A percentile compares a stretch with the other conserved stretches of the same genome.
phyloP scores from a whole-genome alignment of 768 basidiomycete species.

The Thelephora aurantiotincta region DNA sequence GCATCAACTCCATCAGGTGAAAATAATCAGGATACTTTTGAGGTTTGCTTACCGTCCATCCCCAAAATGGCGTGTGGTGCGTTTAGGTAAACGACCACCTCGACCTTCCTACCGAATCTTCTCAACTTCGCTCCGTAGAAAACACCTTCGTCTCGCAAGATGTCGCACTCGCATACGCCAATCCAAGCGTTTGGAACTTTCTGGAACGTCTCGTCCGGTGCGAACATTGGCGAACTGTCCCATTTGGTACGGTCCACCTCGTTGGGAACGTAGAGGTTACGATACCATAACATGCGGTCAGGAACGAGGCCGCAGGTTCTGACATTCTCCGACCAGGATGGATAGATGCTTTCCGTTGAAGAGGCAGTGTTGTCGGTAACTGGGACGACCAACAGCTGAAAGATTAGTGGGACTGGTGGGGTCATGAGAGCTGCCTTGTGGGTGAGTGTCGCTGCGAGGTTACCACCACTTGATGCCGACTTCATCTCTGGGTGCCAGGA shows the following conservation, averaged over 20 bases:
- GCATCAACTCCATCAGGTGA: background rate
- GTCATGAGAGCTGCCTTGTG: conserved; percentile 40
- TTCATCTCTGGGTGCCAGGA: background rate
- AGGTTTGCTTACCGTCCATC: conserved; percentile 44
- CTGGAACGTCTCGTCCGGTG: conserved; percentile 36
- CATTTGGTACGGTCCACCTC: conserved; percentile 43
- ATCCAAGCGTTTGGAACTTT: conserved; percentile 47
- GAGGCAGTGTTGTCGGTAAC: conserved; percentile 60
- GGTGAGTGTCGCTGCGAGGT: conserved; percentile 50
- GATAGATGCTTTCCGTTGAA: conserved; percentile 19
- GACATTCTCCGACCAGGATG: conserved; percentile 42
- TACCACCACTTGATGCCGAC: conserved; percentile 39
- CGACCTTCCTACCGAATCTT: conserved; percentile 35
- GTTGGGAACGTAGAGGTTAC: conserved; percentile 52
- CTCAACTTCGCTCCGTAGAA: conserved; percentile 45
- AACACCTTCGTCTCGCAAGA: conserved; percentile 52
- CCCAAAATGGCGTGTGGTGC: conserved; percentile 64
- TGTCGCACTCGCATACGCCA: conserved; percentile 50
- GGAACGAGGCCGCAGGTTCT: conserved; percentile 46
- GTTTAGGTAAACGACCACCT: conserved; percentile 41
- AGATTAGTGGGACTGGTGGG: conserved; percentile 38
- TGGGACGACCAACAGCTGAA: conserved; percentile 58
- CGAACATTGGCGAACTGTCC: conserved; percentile 62
- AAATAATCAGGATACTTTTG: background rate
- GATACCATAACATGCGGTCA: conserved; percentile 64